phyloP scores from a whole-genome alignment of 2,329 filamentous ascomycete genomes.

The Paraphoma sp. region DNA sequence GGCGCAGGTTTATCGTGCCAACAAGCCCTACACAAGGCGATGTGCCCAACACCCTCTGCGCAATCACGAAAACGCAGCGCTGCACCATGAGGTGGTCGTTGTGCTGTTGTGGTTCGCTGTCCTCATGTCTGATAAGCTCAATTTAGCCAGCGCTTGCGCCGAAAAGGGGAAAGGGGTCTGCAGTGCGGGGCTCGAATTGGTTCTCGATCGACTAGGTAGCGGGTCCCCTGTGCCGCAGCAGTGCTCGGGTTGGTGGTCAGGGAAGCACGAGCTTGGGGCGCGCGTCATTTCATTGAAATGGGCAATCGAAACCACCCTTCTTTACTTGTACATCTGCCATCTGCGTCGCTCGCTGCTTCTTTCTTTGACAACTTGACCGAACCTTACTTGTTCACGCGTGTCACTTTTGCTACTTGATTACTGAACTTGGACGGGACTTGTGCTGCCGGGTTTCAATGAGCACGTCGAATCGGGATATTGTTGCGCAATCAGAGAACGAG shows the following conservation, averaged over 20 bases:
- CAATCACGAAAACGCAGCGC: background rate
- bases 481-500: conserved; percentile 4
- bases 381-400: background rate
- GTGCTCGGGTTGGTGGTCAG: background rate
- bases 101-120: background rate
- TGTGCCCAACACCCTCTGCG: no score
- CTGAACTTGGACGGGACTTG: no score
- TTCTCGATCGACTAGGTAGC: conserved; percentile 1
- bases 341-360: conserved; percentile 1
- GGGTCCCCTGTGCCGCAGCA: background rate
- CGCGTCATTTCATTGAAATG: conserved; percentile 26
- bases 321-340: background rate
- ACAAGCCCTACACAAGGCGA: no score
- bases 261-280: conserved; percentile 12
- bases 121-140: conserved; percentile 1
- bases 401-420: no score
- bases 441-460: conserved; percentile 11
- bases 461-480: conserved; percentile 8
- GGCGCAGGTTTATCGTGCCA: no score
- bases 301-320: conserved; percentile 11
- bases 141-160: conserved; percentile 3
- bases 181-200: conserved; percentile 2
- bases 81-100: background rate
- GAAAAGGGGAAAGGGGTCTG: conserved; percentile 17
- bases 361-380: conserved; percentile 4